Evolutionary conservation across 805 yeast species (phyloP), one percentile per base, ranked within the genome.

Genomic region (Wickerhamiella sorbophila): DNA sequence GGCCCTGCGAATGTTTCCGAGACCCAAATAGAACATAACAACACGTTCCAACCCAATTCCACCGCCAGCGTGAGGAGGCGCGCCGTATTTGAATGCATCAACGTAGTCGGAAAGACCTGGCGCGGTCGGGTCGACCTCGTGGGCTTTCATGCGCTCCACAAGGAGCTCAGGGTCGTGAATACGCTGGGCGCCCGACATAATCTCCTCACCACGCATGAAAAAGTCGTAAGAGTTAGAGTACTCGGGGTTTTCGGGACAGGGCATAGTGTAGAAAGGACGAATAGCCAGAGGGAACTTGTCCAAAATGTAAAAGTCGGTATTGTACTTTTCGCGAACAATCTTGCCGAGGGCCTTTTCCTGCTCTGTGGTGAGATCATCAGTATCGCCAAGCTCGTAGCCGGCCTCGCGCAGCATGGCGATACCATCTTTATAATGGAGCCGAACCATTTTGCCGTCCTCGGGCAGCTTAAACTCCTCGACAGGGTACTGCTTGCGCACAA

Each of bases 151-250:
- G 68, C 97, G 77, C 66, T 81, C 74, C 54, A 67, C 71, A 56
- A 91, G 74, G 55, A 91, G 69, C 48, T 70, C 84, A 39, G 94
- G 77, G 63, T 91, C 97, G 62, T 91, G 99, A 54, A 91, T 75
- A 75, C 99, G 95, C 70, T 91, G 99, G 44, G 98, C 99, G 57
- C 99, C 99, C n/a, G 95, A 85, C 53, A 91, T 69, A 56, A 91
- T 91, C 68, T 91, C 99, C 69, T 91, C 98, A 61, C 99, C 99
- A 70, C 98, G 81, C 98, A 91, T 91, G 74, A 91, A 91, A 79
- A 91, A 91, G 69, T 91, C 98, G 61, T 88, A 91, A 17, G 97
- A 88, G 75, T 91, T 91, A 49, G 97, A 87, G 69, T 87, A 87
- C 54, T 79, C 72, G 49, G 94, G 76, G 66, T 91, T 87, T 57